Conservation (phyloP, 768 basidiomycete genomes). For the Antrodiella citrinella region DNA sequence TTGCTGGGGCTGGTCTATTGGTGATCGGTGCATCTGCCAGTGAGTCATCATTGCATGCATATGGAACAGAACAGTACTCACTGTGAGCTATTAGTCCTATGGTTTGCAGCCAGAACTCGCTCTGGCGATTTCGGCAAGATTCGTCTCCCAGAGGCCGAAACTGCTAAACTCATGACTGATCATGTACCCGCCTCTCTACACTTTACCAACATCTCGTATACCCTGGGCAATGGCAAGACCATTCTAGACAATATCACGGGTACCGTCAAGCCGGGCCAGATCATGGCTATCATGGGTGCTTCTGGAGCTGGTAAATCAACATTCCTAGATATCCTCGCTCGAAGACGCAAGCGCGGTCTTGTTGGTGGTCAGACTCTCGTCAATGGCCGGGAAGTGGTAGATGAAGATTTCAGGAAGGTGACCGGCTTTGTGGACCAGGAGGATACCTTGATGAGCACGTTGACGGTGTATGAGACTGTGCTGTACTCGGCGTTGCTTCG, state of each 20-base stretch:
- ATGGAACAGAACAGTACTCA: background rate
- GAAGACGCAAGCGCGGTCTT: slow-evolving; percentile 76
- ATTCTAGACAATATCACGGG: slow-evolving; percentile 83
- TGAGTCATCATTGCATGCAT: slow-evolving; percentile 19
- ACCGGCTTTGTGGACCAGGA: slow-evolving; percentile 98
- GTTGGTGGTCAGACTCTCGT: slow-evolving; percentile 73
- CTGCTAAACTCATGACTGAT: slow-evolving; percentile 82
- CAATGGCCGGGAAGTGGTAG: slow-evolving; percentile 73
- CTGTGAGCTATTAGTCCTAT: slow-evolving; percentile 48
- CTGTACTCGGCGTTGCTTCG: slow-evolving; percentile 87
- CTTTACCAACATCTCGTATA: slow-evolving; percentile 80
- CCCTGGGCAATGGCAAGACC: slow-evolving; percentile 45
- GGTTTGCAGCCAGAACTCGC: slow-evolving; percentile 81
- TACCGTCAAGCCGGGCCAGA: slow-evolving; percentile 77
- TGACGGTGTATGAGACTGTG: slow-evolving; percentile 98
- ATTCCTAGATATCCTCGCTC: slow-evolving; percentile 90
- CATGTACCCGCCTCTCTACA: slow-evolving; percentile 94
- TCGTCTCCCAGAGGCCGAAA: slow-evolving; percentile 73
- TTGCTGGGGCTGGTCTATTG: slow-evolving; percentile 66
- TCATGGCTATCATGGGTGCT: slow-evolving; percentile 95
- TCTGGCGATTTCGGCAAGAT: slow-evolving; percentile 64
- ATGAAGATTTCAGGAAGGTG: slow-evolving; percentile 74
- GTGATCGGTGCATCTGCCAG: slow-evolving; percentile 63
- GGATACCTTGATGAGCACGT: slow-evolving; percentile 92
- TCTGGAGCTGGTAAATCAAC: slow-evolving; percentile 97